phyloP scores from a whole-genome alignment of 805 yeast species.

The Saturnispora dispora region DNA sequence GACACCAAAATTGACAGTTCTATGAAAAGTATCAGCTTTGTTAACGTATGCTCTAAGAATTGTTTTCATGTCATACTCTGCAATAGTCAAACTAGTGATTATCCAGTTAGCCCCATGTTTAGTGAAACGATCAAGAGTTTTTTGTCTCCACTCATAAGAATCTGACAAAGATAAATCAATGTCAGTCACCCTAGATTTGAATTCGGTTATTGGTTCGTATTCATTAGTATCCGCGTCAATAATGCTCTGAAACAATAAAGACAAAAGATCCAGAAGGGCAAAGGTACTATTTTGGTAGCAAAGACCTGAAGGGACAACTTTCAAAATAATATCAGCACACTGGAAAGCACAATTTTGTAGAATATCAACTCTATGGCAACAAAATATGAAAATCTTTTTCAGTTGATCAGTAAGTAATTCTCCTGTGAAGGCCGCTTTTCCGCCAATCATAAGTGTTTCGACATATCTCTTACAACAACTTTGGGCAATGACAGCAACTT shows the following conservation, averaged over 20 bases:
- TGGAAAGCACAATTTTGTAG: conserved; percentile 74
- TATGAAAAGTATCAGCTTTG: conserved; percentile 18
- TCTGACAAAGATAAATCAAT: conserved; percentile 59
- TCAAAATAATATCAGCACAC: conserved; percentile 62
- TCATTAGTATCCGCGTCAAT: conserved; percentile 76
- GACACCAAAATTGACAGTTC: conserved; percentile 61
- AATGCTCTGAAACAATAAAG: conserved; percentile 68
- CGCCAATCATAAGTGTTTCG: conserved; percentile 41
- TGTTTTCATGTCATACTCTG: conserved; percentile 69
- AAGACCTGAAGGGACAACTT: conserved; percentile 63
- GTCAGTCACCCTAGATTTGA: conserved; percentile 34
- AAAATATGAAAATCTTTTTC: conserved; percentile 52
- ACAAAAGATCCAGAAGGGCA: conserved; percentile 71
- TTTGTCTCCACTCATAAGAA: conserved; percentile 63
- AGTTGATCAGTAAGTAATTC: conserved; percentile 58
- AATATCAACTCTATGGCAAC: conserved; percentile 70
- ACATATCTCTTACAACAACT: conserved; percentile 51
- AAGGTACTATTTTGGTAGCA: conserved; percentile 68
- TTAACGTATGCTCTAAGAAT: conserved; percentile 71
- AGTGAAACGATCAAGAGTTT: conserved; percentile 53
- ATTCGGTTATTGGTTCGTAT: conserved; percentile 75
- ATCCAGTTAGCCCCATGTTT: conserved; percentile 63
- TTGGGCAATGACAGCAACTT: conserved; percentile 56
- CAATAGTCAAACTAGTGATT: conserved; percentile 41
- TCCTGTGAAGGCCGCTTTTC: conserved; percentile 46